Percentiles rank a stretch among this genome's conserved stretches.
Evolutionary conservation across 2,329 filamentous ascomycete genomes (phyloP).

Genomic region (Fusarium ambrosium): DNA sequence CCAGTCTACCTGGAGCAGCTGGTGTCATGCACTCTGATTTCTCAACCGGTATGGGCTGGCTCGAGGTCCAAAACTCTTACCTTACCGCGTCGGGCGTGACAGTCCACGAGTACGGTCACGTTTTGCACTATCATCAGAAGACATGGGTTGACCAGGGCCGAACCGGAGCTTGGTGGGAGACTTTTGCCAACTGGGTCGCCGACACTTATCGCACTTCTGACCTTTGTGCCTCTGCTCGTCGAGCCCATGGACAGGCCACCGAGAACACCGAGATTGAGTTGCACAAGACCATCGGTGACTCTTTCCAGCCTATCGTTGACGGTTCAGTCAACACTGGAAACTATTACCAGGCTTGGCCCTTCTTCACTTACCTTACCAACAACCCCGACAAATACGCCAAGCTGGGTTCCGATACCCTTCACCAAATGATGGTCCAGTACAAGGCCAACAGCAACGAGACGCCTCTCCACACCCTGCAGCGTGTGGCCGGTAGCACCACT

Average conservation of each 20-base stretch:
- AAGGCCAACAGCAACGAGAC: constrained; percentile 61
- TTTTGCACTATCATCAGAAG: constrained; percentile 58
- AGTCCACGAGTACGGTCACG: constrained; percentile 65
- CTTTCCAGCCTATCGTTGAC: constrained; percentile 62
- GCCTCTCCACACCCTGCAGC: constrained; percentile 60
- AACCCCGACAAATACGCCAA: constrained; percentile 60
- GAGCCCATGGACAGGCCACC: constrained; percentile 49
- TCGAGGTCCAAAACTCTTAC: constrained; percentile 57
- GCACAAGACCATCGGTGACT: constrained; percentile 59
- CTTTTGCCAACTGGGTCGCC: constrained; percentile 62
- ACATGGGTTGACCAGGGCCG: constrained; percentile 59
- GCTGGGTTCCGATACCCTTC: constrained; percentile 57
- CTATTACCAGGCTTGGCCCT: constrained; percentile 66
- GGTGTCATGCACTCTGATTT: constrained; percentile 57
- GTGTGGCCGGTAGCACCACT: constrained; percentile 50
- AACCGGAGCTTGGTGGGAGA: constrained; percentile 65
- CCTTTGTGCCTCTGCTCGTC: constrained; percentile 56
- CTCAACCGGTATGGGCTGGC: constrained; percentile 55
- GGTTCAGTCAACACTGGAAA: constrained; percentile 57
- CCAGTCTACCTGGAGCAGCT: constrained; percentile 55
- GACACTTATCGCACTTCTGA: constrained; percentile 61
- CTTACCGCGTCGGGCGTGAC: constrained; percentile 55
- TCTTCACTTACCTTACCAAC: constrained; percentile 61
- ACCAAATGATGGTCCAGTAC: constrained; percentile 59
- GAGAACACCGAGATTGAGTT: constrained; percentile 57